Evolutionary conservation across 1,284 basidiomycete species (phyloP), one percentile per base, ranked within the genome.

Genomic region (Chalciporus piperatoides): DNA sequence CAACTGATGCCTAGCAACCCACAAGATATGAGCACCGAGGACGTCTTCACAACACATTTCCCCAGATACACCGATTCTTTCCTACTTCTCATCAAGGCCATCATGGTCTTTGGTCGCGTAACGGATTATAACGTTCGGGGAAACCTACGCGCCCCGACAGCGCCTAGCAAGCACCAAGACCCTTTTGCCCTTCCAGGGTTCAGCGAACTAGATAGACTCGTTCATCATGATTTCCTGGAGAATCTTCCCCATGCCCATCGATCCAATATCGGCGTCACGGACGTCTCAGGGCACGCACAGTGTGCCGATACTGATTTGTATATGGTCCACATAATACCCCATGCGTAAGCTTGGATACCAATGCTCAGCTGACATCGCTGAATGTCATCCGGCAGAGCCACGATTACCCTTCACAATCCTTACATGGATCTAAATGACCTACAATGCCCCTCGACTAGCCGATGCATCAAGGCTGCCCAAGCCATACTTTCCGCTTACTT

Each of bases 21-120:
- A 24, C 88, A 91, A 64, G 78, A 84, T 58, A 68, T 90, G 41
- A 71, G 74, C 42, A 74, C 77, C 3, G 71, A 75, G 33, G 78
- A 84, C 61, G 66, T 90, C 41, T 88, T 85, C 61, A 81, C 74
- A 25, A 75, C 71, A 6, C 89, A 91, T 64, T 79, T 79, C 19
- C 77, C 83, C 4, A 77, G 80, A 59, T 90, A 89, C 61, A 90
- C 86, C 0, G 88, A 91, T 66, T 80, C 88, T 4, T 89, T 85
- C 64, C 68, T 88, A 19, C 76, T 91, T 21, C 78, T 90, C 49
- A 79, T 91, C 61, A 91, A 91, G 62, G 77, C 83, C 3, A 74
- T 86, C 41, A 89, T 91, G 85, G 67, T 91, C 17, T 91, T 91
- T 61, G 89, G 88, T 33, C 78, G 76, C 40, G 86, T 91, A 15